Conservation (phyloP, 352 stramenopile genomes). For the Globisporangium rhizosaccharum region DNA sequence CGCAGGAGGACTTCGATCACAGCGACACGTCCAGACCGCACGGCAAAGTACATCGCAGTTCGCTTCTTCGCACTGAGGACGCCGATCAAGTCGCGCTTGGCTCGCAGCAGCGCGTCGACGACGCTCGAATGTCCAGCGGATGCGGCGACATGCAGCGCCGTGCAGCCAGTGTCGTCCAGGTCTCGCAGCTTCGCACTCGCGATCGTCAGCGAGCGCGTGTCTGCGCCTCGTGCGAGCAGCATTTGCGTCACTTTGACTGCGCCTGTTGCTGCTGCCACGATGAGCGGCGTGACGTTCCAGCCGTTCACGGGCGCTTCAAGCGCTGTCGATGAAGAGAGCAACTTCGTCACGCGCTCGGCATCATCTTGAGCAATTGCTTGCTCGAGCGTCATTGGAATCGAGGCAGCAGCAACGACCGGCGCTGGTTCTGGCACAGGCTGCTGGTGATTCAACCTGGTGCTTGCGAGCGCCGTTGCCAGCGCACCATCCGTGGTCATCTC, state of each 20-base stretch:
- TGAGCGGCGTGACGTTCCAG: background rate
- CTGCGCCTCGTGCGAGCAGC: background rate
- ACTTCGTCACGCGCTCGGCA: background rate
- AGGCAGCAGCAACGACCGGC: background rate
- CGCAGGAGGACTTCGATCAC: background rate
- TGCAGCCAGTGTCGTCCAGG: background rate
- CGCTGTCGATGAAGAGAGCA: background rate
- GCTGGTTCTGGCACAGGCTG: too few species aligned
- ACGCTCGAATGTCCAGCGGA: background rate
- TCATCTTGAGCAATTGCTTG: background rate
- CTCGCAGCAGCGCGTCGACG: background rate
- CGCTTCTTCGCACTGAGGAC: background rate
- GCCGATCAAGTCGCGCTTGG: background rate
- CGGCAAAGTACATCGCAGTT: background rate
- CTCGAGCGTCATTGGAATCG: background rate
- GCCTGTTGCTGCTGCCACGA: background rate
- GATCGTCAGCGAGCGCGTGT: background rate
- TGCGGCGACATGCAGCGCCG: background rate
- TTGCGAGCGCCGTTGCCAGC: background rate
- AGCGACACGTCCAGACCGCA: background rate
- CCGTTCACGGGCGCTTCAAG: background rate
- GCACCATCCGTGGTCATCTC: background rate
- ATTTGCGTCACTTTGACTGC: background rate
- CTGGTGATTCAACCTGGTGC: background rate
- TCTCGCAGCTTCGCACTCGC: background rate